Evolutionary conservation across 2,329 filamentous ascomycete species (phyloP), one percentile per base, ranked within the genome.

Genomic region (Ciborinia camelliae): DNA sequence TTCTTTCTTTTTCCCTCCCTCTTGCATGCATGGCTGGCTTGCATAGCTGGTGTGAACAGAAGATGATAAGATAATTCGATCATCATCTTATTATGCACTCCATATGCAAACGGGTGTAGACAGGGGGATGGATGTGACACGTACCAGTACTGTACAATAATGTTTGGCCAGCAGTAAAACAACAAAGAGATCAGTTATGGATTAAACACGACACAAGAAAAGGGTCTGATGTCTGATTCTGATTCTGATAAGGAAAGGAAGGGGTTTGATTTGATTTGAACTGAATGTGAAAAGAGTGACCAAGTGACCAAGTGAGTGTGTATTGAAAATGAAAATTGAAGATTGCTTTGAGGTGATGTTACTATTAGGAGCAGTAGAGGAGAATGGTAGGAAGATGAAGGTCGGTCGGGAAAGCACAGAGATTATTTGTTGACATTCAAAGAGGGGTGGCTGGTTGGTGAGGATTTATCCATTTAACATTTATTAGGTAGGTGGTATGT

Each of bases 101-200:
- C 39, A 57, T 15, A 18, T 58, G 41, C 39, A 47, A 23, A 47
- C n/a, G 59, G 35, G 45, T 39, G 30, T 58, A 47, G 47, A 47
- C 60, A 62, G 60, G 60, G 60, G 60, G 28, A 9, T n/a, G 18
- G 15, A 28, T 47, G 60, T 55, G 39, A 62, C 60, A 62, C 60
- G 60, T 62, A 62, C 60, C 50, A 30, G 26, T 45, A 15, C 15
- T 45, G 59, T 47, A n/a, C 39, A 30, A 53, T 30, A 30, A 53
- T 30, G 37, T 39, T 52, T 30, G 59, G 45, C 47, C 45, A 52
- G 35, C 35, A 43, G 35, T 55, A 39, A 12, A 48, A 48, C 41
- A 47, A 47, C 30, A 14, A 50, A 37, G 37, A 47, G 50, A 54
- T 43, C 60, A 53, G n/a, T n/a, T n/a, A 62, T 20, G 8, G 37